These are phyloP conservation scores for Caloboletus firmus DNA, from an alignment of 1,284 basidiomycete species.

Conservation along the genomic window DNA sequence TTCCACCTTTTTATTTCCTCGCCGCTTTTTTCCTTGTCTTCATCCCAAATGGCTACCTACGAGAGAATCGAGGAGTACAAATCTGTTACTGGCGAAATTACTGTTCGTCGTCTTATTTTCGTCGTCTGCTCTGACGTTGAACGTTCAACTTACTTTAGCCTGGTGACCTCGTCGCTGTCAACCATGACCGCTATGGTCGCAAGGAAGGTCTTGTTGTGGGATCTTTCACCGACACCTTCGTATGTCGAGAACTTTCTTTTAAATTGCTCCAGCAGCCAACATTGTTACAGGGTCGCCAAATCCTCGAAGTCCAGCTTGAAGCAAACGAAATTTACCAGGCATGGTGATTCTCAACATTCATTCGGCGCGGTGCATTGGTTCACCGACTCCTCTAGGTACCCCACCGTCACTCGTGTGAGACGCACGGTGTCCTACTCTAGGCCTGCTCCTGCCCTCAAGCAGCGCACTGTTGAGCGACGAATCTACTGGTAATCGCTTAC, in stretches of 20 bases:
- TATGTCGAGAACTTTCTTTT: slow-evolving; percentile 39
- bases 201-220: slow-evolving; percentile 77
- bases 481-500: slow-evolving; percentile 59
- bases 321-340: slow-evolving; percentile 64
- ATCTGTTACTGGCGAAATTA: slow-evolving; percentile 33
- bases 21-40: slow-evolving; percentile 4
- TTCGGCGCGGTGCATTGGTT: neutral
- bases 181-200: slow-evolving; percentile 58
- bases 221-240: slow-evolving; percentile 64
- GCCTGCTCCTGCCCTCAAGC: slow-evolving; percentile 42
- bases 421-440: slow-evolving; percentile 62
- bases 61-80: slow-evolving; percentile 35
- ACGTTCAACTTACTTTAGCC: slow-evolving; percentile 41
- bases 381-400: slow-evolving; percentile 49
- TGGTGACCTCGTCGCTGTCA: slow-evolving; percentile 76
- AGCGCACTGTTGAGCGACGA: slow-evolving; percentile 60
- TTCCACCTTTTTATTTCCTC: slow-evolving; percentile 23
- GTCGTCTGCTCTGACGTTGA: neutral
- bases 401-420: slow-evolving; percentile 68
- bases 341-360: slow-evolving; percentile 45
- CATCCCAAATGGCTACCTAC: slow-evolving; percentile 33
- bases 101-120: slow-evolving; percentile 28
- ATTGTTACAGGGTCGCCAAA: slow-evolving; percentile 63
- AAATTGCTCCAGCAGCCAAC: neutral
- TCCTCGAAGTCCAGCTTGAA: slow-evolving; percentile 77